Conservation (phyloP, 768 basidiomycete genomes). For the Mycena amicta region DNA sequence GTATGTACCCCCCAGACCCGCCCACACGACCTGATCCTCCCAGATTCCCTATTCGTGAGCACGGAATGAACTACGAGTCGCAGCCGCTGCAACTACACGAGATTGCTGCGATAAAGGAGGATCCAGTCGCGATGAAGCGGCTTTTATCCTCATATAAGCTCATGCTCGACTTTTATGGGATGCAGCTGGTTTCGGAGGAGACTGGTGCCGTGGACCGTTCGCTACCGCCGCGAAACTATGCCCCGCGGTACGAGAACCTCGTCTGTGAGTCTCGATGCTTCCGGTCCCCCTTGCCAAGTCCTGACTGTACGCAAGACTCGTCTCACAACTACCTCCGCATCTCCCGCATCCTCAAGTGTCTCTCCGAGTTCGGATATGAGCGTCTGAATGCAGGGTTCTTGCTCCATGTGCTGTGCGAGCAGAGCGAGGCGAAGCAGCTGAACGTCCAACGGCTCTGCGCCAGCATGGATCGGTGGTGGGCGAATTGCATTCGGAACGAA, state of each 20-base stretch:
- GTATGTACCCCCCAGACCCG: slow-evolving; percentile 42
- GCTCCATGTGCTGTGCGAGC: slow-evolving; percentile 69
- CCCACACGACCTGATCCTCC: not conserved
- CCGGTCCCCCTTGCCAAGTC: slow-evolving; percentile 4
- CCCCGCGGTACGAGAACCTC: slow-evolving; percentile 64
- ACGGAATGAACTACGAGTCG: slow-evolving; percentile 70
- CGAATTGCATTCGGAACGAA: slow-evolving; percentile 68
- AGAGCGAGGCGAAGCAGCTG: slow-evolving; percentile 59
- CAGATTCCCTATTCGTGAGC: slow-evolving; percentile 76
- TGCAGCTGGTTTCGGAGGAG: slow-evolving; percentile 58
- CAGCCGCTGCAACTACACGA: slow-evolving; percentile 72
- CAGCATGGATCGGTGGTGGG: slow-evolving; percentile 84
- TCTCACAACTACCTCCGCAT: slow-evolving; percentile 79
- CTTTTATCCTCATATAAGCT: slow-evolving; percentile 63
- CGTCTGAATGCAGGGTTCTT: slow-evolving; percentile 66
- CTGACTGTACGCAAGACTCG: slow-evolving; percentile 43
- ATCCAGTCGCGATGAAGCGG: slow-evolving; percentile 49
- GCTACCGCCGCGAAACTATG: slow-evolving; percentile 50
- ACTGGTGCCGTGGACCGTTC: slow-evolving; percentile 63
- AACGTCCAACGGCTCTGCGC: slow-evolving; percentile 46
- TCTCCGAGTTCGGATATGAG: slow-evolving; percentile 72
- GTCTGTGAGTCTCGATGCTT: slow-evolving; percentile 58
- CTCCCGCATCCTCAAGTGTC: slow-evolving; percentile 74
- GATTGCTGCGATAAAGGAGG: slow-evolving; percentile 54
- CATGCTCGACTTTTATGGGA: slow-evolving; percentile 84